Percentiles rank a stretch among this genome's conserved stretches.
These are phyloP conservation scores for Erythrobasidium hasegawianum DNA, from an alignment of 1,284 basidiomycete species.

Conservation along the genomic window DNA sequence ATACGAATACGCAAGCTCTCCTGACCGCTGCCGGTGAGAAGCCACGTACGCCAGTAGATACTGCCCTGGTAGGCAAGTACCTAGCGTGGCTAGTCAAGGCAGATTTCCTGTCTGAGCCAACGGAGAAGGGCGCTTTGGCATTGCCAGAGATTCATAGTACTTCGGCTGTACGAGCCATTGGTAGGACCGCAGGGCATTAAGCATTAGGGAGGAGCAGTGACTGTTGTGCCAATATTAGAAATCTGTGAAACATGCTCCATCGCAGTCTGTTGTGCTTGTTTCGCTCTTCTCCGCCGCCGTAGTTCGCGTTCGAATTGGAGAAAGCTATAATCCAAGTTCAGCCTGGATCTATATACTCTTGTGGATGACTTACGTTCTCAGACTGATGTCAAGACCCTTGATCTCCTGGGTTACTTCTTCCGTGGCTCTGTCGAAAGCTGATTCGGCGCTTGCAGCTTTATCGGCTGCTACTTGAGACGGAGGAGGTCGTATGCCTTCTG, in stretches of 20 bases:
- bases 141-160: conserved; percentile 44
- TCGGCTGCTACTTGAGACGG: not conserved
- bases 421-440: conserved; percentile 23
- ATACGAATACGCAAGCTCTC: conserved; percentile 71
- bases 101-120: conserved; percentile 61
- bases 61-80: conserved; percentile 76
- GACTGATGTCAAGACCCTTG: conserved; percentile 21
- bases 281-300: conserved; percentile 2
- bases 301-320: conserved; percentile 30
- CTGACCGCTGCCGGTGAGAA: conserved; percentile 56
- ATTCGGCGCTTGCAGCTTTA: not conserved
- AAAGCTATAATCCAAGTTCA: conserved; percentile 6
- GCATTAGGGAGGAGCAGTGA: not conserved
- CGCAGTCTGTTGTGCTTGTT: conserved; percentile 10
- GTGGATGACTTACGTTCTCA: conserved; percentile 32
- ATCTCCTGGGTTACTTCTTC: conserved; percentile 21
- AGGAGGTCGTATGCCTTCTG: conserved; percentile 3
- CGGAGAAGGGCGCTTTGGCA: conserved; percentile 33
- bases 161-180: conserved; percentile 45
- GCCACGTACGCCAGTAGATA: conserved; percentile 63
- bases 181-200: conserved; percentile 39
- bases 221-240: not conserved
- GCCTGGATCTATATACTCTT: too few species aligned
- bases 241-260: conserved; percentile 26
- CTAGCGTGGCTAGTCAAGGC: conserved; percentile 90